Evolutionary conservation across 192 early-diverging fungal genomes (phyloP).

Genomic region (Gaertneriomyces semiglobifer): DNA sequence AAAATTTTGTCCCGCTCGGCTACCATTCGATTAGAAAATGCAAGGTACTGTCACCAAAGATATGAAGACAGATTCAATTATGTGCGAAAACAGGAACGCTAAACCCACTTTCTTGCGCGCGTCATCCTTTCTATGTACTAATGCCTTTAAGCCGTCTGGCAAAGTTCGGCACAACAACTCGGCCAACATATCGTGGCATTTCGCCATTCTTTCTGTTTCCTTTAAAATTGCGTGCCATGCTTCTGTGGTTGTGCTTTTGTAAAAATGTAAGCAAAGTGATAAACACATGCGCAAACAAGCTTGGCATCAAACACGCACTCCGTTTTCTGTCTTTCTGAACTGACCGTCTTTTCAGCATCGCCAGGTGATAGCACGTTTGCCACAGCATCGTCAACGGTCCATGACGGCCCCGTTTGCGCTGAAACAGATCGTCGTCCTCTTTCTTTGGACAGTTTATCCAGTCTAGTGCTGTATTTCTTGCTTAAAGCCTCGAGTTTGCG

Average conservation of each 20-base stretch:
- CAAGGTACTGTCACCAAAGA: conserved; percentile 49
- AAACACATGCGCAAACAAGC: no score
- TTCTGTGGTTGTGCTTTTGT: conserved; percentile 46
- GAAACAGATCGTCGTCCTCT: background rate
- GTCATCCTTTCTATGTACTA: conserved; percentile 61
- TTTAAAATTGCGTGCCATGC: conserved; percentile 61
- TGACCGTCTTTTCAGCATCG: no score
- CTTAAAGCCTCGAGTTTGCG: conserved; percentile 61
- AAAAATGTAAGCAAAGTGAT: no score
- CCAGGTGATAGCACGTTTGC: no score
- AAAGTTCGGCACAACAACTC: conserved; percentile 52
- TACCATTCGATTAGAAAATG: conserved; percentile 59
- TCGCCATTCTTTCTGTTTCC: conserved; percentile 52
- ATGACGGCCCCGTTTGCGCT: no score
- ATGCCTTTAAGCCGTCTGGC: conserved; percentile 54
- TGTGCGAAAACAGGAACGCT: background rate
- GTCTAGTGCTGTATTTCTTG: conserved; percentile 49
- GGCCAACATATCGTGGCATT: conserved; percentile 44
- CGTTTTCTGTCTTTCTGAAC: no score
- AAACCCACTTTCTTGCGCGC: conserved; percentile 51
- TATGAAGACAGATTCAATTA: conserved; percentile 2
- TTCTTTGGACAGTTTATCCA: conserved; percentile 13
- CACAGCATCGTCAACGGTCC: no score
- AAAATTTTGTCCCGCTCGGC: conserved; percentile 59
- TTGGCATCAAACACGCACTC: no score